Evolutionary conservation across 2,329 filamentous ascomycete genomes (phyloP).

Genomic region (Pestalotiopsis sp.): DNA sequence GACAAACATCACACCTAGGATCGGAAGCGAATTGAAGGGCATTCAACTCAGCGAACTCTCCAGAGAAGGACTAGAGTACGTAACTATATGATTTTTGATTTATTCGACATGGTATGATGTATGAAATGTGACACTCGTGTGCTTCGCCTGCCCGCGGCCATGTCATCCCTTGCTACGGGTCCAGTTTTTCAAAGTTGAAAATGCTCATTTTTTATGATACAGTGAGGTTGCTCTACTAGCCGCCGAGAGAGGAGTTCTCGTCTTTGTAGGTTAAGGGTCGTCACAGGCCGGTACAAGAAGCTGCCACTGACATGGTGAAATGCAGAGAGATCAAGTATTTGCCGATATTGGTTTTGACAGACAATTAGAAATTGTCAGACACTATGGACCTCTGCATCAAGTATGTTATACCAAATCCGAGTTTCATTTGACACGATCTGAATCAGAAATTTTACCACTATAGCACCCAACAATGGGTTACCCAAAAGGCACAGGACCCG

Average conservation of each 20-base stretch:
- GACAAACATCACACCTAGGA: slow-evolving; percentile 28
- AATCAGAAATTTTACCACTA: background rate
- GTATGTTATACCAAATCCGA: background rate
- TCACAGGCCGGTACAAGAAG: background rate
- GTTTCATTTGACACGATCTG: background rate
- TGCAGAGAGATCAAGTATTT: slow-evolving; percentile 32
- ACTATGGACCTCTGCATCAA: slow-evolving; percentile 33
- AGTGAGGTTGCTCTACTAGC: slow-evolving; percentile 30
- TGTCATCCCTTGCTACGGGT: background rate
- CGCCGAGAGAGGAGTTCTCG: slow-evolving; percentile 31
- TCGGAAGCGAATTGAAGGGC: slow-evolving; percentile 30
- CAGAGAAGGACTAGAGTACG: slow-evolving; percentile 23
- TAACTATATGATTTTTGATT: background rate
- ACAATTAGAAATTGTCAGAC: slow-evolving; percentile 28
- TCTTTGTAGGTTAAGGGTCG: slow-evolving; percentile 23
- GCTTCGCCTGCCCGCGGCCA: background rate
- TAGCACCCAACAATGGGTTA: slow-evolving; percentile 33
- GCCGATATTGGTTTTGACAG: slow-evolving; percentile 32
- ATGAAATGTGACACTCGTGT: background rate
- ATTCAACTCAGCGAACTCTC: slow-evolving; percentile 29
- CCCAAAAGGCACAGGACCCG: slow-evolving; percentile 29
- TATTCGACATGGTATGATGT: background rate
- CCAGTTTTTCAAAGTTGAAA: background rate
- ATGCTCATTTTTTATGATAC: background rate
- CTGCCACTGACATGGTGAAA: background rate